phyloP scores from a whole-genome alignment of 495 filamentous ascomycete genomes.

The Xylaria palmicola region DNA sequence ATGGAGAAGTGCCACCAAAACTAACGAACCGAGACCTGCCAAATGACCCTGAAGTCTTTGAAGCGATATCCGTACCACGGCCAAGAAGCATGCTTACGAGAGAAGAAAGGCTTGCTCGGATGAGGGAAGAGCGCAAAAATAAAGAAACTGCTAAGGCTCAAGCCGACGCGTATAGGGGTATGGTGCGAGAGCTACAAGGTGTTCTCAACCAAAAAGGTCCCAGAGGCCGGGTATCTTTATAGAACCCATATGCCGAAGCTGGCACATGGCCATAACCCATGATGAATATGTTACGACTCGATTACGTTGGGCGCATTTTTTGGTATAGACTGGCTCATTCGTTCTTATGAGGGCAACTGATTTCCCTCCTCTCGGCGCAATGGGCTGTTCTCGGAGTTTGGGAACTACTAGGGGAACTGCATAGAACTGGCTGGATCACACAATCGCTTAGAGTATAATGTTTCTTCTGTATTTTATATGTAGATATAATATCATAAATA shows the following conservation, averaged over 20 bases:
- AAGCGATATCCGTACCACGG: constrained; percentile 78
- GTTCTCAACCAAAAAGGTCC: constrained; percentile 27
- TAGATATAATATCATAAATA: neutral
- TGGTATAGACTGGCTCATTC: constrained; percentile 9
- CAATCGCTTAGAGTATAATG: neutral
- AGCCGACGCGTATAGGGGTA: constrained; percentile 74
- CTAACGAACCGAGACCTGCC: constrained; percentile 28
- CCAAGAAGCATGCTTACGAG: constrained; percentile 73
- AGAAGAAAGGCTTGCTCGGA: constrained; percentile 84
- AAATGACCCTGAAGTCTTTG: constrained; percentile 80
- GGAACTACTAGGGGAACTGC: neutral
- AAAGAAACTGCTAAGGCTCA: constrained; percentile 68
- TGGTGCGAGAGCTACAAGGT: constrained; percentile 75
- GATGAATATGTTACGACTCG: constrained; percentile 18
- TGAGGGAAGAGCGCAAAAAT: constrained; percentile 79
- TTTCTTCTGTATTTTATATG: constrained; percentile 1
- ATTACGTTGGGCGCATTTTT: constrained; percentile 10
- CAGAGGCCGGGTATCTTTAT: constrained; percentile 29
- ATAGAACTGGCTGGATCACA: constrained; percentile 3
- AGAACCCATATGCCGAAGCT: constrained; percentile 4
- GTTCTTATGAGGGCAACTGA: neutral
- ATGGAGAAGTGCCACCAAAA: constrained; percentile 56
- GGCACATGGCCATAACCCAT: neutral
- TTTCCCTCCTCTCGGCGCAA: neutral
- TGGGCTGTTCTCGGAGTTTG: neutral